phyloP scores from a whole-genome alignment of 2,329 filamentous ascomycete species.

The Talaromyces sp. region DNA sequence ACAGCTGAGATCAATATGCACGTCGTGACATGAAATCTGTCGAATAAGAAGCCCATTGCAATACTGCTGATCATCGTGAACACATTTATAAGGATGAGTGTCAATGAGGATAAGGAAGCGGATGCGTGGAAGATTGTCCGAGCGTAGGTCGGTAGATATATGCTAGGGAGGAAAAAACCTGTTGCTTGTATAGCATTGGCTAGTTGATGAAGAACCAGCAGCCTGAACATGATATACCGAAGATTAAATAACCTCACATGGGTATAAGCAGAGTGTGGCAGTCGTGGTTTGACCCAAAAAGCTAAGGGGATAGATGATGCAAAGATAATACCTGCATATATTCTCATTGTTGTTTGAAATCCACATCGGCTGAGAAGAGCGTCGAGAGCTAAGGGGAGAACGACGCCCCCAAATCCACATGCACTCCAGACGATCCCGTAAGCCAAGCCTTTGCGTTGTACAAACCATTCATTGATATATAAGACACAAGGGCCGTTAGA shows the following conservation, averaged over 20 bases:
- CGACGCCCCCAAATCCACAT: neutral
- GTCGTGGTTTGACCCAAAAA: neutral
- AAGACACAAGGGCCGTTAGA: conserved; percentile 28
- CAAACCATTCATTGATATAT: conserved; percentile 55
- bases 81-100: conserved; percentile 30
- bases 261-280: neutral
- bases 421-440: conserved; percentile 21
- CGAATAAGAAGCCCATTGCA: conserved; percentile 42
- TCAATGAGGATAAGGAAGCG: conserved; percentile 24
- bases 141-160: conserved; percentile 33
- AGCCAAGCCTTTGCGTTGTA: conserved; percentile 50
- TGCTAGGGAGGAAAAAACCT: conserved; percentile 35
- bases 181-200: conserved; percentile 33
- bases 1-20: conserved; percentile 42
- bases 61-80: conserved; percentile 32
- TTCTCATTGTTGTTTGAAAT: neutral
- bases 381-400: neutral
- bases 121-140: conserved; percentile 22
- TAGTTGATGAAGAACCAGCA: conserved; percentile 36
- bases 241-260: neutral
- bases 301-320: neutral
- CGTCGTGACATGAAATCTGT: conserved; percentile 41
- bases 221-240: neutral
- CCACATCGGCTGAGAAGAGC: neutral
- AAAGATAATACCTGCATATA: neutral